Conservation (phyloP, 2,329 filamentous ascomycete genomes). For the Alternaria sp. region DNA sequence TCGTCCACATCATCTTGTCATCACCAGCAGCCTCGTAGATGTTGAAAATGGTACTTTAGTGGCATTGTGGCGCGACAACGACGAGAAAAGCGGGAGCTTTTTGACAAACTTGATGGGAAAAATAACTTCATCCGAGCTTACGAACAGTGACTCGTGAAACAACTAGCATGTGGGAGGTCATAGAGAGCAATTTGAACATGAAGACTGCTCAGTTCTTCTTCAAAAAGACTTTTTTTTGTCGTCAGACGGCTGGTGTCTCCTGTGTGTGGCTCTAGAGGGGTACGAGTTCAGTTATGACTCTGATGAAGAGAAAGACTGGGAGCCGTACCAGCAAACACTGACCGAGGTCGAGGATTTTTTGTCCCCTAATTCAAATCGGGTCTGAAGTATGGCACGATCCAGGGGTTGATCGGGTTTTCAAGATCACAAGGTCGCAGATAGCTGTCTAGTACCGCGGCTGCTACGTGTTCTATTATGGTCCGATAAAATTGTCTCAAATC, state of each 20-base stretch:
- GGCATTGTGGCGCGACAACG: background rate
- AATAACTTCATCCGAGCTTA: background rate
- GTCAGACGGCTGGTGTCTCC: background rate
- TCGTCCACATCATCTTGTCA: background rate
- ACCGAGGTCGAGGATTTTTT: background rate
- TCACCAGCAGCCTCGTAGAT: background rate
- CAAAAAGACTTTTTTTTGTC: background rate
- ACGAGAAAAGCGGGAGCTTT: background rate
- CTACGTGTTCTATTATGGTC: background rate
- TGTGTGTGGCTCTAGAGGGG: background rate
- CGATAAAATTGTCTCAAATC: too few relatives aligned
- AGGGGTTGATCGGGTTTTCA: background rate
- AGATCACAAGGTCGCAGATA: background rate
- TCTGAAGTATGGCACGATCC: background rate
- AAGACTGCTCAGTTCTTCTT: background rate
- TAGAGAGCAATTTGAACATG: background rate
- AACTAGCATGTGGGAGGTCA: background rate
- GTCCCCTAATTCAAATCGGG: background rate
- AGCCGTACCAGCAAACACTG: background rate
- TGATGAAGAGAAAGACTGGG: background rate
- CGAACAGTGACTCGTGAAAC: background rate
- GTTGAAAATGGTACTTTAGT: background rate
- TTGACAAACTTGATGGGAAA: background rate
- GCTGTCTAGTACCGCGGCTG: background rate
- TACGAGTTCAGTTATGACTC: background rate